phyloP scores from a whole-genome alignment of 768 basidiomycete species.

The Leucosporidium scottii region DNA sequence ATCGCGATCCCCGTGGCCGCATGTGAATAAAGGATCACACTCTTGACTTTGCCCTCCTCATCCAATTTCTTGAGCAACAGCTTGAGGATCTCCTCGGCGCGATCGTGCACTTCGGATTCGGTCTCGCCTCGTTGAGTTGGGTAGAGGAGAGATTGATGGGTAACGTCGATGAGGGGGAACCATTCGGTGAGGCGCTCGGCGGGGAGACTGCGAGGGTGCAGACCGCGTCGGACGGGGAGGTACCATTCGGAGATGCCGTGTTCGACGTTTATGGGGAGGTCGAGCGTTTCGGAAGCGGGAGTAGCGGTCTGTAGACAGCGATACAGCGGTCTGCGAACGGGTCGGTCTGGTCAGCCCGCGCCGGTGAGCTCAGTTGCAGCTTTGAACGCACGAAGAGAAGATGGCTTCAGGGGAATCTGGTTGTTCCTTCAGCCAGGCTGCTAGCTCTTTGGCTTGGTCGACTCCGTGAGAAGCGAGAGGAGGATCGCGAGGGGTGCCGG shows the following conservation, averaged over 20 bases:
- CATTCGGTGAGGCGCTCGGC: conserved; percentile 62
- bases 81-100: conserved; percentile 51
- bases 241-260: conserved; percentile 53
- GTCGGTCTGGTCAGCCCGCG: background rate
- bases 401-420: conserved; percentile 69
- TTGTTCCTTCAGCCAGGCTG: conserved; percentile 56
- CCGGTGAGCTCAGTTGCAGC: background rate
- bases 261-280: conserved; percentile 66
- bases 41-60: background rate
- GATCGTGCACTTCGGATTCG: conserved; percentile 55
- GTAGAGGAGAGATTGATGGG: conserved; percentile 62
- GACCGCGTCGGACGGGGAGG: conserved; percentile 18
- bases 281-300: conserved; percentile 57
- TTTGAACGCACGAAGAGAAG: conserved; percentile 48
- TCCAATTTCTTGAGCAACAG: conserved; percentile 54
- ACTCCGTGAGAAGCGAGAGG: conserved; percentile 29
- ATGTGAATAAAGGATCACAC: conserved; percentile 19
- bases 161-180: conserved; percentile 65
- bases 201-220: background rate
- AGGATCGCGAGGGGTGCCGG: conserved; percentile 31
- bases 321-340: conserved; percentile 58
- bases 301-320: conserved; percentile 77
- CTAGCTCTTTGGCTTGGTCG: conserved; percentile 65
- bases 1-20: conserved; percentile 53
- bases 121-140: conserved; percentile 68